Evolutionary conservation across 208 protist species (phyloP).

Genomic region (Porcisia hertigi): DNA sequence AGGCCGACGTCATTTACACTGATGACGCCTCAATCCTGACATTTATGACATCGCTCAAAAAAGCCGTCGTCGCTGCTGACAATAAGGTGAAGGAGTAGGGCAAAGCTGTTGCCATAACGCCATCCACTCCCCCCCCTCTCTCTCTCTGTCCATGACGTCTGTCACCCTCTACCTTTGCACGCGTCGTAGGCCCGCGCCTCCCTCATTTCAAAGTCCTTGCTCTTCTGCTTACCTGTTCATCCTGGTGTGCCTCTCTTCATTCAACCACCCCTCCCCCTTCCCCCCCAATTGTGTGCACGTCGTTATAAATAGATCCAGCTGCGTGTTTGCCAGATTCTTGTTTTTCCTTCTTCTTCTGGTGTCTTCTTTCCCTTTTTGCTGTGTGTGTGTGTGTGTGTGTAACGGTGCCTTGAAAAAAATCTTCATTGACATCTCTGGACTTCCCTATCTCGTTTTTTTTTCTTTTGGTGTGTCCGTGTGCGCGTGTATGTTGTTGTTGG

Average conservation of each 20-base stretch:
- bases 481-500: neutral
- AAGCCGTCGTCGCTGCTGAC: conserved; percentile 50
- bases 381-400: neutral
- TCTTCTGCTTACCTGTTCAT: too few relatives aligned
- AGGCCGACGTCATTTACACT: conserved; percentile 80
- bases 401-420: too few relatives aligned
- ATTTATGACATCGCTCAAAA: conserved; percentile 83
- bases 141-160: neutral
- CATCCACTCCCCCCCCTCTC: neutral
- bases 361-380: neutral
- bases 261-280: too few relatives aligned
- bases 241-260: neutral
- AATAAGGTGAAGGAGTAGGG: conserved; percentile 3
- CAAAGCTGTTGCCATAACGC: neutral
- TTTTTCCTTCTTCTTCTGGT: neutral
- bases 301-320: neutral
- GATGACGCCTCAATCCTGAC: conserved; percentile 76
- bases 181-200: neutral
- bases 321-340: neutral
- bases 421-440: too few relatives aligned
- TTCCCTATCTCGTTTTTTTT: too few relatives aligned
- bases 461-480: neutral
- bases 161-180: neutral
- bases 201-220: neutral
- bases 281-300: too few relatives aligned